Evolutionary conservation across 2,329 filamentous ascomycete species (phyloP), one percentile per base, ranked within the genome.

Genomic region (Exutisphaerella laricina): DNA sequence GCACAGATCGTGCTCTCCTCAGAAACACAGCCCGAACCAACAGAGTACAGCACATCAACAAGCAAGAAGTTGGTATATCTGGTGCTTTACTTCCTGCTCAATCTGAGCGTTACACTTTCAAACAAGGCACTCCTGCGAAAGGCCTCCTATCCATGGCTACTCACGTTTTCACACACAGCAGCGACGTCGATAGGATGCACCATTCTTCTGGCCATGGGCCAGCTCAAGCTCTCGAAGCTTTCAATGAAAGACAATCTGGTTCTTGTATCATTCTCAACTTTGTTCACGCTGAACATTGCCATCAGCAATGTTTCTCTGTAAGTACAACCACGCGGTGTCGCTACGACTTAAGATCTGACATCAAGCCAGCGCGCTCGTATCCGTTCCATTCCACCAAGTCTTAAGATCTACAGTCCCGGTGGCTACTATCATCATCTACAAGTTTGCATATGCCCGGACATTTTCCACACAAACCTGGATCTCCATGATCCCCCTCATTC

Each of bases 271-370:
- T 81, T 81, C 58, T 80, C 77, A 18, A 66, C 72, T 23, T 69
- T 81, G 4, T 81, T 79, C 63, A 80, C 78, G n/a, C 69, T 77
- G 57, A 81, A 81, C 62, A 80, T 81, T 51, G 78, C 78, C 46
- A 73, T 79, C 39, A 79, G 75, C 18, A 80, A 80, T 63, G 68
- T 80, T 25, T 80, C 77, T 16, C 68, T 80, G 68, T 70, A 60
- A 55, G 68, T 57, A 14, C 13, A 16, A 41, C n/a, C n/a, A n/a
- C n/a, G n/a, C n/a, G n/a, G n/a, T n/a, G n/a, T 29, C 9, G 5
- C 5, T 16, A 23, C 20, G 13, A 29, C 16, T 10, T 6, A 49
- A 50, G 13, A 28, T 14, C 44, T 46, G 14, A 44, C 33, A 9
- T 16, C 10, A 31, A n/a, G 14, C 20, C 12, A 53, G 50, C 28